A percentile compares a stretch with the other conserved stretches of the same genome.
phyloP scores from a whole-genome alignment of 23 red algal genomes.

The Chondrus crispus region DNA sequence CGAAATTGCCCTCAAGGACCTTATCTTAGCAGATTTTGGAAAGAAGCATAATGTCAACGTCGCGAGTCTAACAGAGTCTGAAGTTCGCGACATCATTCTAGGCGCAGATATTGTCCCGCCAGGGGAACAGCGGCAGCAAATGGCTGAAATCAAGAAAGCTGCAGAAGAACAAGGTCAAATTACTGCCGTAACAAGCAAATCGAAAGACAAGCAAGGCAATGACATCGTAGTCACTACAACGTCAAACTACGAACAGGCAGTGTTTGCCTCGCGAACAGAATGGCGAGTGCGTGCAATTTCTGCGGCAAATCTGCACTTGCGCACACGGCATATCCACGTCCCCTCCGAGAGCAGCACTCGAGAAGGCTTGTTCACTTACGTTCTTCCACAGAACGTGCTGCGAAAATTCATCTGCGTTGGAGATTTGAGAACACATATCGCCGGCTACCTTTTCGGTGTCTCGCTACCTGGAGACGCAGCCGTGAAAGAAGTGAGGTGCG shows the following conservation, averaged over 20 bases:
- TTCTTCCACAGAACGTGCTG: conserved; percentile 85
- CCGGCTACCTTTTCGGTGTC: conserved; percentile 67
- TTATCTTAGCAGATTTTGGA: conserved; percentile 91
- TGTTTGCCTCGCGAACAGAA: conserved; percentile 84
- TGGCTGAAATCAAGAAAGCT: conserved; percentile 90
- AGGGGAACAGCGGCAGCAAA: conserved; percentile 83
- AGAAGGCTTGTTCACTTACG: conserved; percentile 52
- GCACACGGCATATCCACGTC: conserved; percentile 87
- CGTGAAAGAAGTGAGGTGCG: conserved; percentile 75
- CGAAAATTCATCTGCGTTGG: conserved; percentile 73
- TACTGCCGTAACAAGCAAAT: conserved; percentile 75
- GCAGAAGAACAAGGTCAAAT: conserved; percentile 92
- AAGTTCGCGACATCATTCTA: conserved; percentile 91
- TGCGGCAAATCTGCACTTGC: conserved; percentile 79
- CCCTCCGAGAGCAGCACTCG: conserved; percentile 26
- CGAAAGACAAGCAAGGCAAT: conserved; percentile 75
- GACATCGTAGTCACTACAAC: conserved; percentile 86
- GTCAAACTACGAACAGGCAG: conserved; percentile 81
- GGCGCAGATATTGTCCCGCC: conserved; percentile 91
- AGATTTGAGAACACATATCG: conserved; percentile 90
- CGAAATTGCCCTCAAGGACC: conserved; percentile 86
- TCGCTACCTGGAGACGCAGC: conserved; percentile 63
- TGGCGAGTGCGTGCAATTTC: conserved; percentile 86
- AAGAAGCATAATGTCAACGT: conserved; percentile 99
- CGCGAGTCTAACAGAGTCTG: conserved; percentile 85